Evolutionary conservation across 2,329 filamentous ascomycete genomes (phyloP).

Genomic region (Pseudogymnoascus sp.): DNA sequence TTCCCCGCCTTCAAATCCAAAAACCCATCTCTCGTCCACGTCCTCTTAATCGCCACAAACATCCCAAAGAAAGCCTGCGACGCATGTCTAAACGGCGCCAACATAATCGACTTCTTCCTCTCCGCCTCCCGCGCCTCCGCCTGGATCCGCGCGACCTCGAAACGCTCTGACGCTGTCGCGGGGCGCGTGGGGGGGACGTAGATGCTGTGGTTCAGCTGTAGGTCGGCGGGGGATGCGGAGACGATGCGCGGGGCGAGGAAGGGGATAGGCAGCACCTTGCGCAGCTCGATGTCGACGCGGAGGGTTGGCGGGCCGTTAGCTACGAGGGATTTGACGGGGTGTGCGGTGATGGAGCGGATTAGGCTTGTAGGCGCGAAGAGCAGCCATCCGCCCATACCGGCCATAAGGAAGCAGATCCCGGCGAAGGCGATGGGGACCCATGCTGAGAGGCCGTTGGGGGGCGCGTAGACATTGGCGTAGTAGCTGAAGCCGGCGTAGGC

Average conservation of each 20-base stretch:
- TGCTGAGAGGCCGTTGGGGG: constrained; percentile 42
- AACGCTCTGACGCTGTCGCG: constrained; percentile 12
- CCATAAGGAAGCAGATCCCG: constrained; percentile 51
- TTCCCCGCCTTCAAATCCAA: constrained; percentile 41
- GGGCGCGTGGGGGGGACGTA: constrained; percentile 18
- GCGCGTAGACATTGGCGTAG: constrained; percentile 40
- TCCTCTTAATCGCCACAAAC: constrained; percentile 40
- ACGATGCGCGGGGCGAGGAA: constrained; percentile 23
- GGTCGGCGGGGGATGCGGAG: constrained; percentile 18
- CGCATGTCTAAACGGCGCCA: constrained; percentile 47
- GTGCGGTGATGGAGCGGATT: constrained; percentile 36
- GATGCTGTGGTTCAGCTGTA: constrained; percentile 24
- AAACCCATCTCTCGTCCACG: constrained; percentile 51
- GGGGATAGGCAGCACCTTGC: constrained; percentile 25
- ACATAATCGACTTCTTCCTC: constrained; percentile 47
- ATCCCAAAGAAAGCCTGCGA: constrained; percentile 35
- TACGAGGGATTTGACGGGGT: constrained; percentile 14
- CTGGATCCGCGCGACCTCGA: constrained; percentile 23
- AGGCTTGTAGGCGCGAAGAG: constrained; percentile 49
- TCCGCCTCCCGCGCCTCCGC: constrained; percentile 23
- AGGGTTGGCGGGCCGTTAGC: constrained; percentile 27
- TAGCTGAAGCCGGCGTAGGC: constrained; percentile 43
- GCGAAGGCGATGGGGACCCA: constrained; percentile 53
- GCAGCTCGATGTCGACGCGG: constrained; percentile 42
- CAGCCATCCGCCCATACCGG: constrained; percentile 51